Base-by-base conservation (phyloP, 2,329 filamentous ascomycete genomes). In the Fusarium vanettenii region DNA sequence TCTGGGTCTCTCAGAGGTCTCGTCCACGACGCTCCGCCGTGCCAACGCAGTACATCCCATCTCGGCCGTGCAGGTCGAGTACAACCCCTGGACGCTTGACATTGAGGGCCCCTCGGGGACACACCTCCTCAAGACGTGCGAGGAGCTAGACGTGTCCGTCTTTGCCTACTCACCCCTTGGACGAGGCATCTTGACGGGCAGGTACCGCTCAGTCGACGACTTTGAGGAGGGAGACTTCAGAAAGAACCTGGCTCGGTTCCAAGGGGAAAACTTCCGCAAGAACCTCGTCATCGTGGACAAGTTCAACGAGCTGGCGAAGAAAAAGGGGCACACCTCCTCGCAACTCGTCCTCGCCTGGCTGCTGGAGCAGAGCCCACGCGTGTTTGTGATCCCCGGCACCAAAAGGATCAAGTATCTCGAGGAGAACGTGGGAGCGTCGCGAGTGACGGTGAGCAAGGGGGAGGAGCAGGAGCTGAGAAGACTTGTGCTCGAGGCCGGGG, bases 261-360 rank as follows among this genome's bases (percentile, higher is more conserved):
- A 74, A 45, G 72, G 70, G 2, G 76, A 79, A 16, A 81, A 79
- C 64, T 79, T 81, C 52, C 63, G 62, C 10, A 88, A 88, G 79
- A 92, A 92, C 72, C 69, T 91, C 13, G 82, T 84, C 71, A 79
- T 92, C 3, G 86, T 91, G 4, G 86, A 88, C 35, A 80, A 80
- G 29, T 77, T 78, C 50, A 60, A 72, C 10, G 70, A 73, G 37
- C 16, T 79, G 45, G 76, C 78, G 20, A 60, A 87, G 13, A 86
- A 89, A 6, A 92, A 93, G 81, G 86, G 78, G 7, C 85, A 84
- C 55, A 91, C 91, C 0, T 75, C 89, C 0, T 85, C 85, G 2
- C 88, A 94, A 78, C 78, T 94, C 35, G 87, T 89, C 2, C 83
- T 93, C 31, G 91, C 91, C 0, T 93, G 91, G 91, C 75, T 93